Evolutionary conservation across 768 basidiomycete species (phyloP).

Genomic region (Tephrocybe sp.): DNA sequence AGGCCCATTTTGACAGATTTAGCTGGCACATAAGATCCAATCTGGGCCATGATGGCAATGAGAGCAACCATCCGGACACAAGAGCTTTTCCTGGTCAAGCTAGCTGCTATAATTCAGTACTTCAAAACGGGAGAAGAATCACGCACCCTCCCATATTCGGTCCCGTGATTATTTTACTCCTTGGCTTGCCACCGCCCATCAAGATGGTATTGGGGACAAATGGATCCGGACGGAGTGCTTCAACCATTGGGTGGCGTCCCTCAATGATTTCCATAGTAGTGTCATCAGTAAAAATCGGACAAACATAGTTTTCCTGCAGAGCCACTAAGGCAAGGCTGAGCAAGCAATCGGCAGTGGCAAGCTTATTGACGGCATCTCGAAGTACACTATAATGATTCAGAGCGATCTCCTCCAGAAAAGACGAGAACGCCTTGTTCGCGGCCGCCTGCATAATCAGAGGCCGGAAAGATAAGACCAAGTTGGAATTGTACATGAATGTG

Average conservation of each 20-base stretch:
- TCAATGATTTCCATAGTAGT: slow-evolving; percentile 68
- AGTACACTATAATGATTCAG: slow-evolving; percentile 66
- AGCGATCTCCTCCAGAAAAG: slow-evolving; percentile 70
- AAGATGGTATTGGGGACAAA: slow-evolving; percentile 82
- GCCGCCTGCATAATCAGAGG: slow-evolving; percentile 38
- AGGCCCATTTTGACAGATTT: slow-evolving; percentile 68
- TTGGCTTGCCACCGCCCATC: slow-evolving; percentile 53
- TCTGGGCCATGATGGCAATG: slow-evolving; percentile 80
- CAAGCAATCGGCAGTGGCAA: slow-evolving; percentile 86
- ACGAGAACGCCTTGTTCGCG: slow-evolving; percentile 59
- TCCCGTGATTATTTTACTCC: slow-evolving; percentile 75
- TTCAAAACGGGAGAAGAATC: neutral
- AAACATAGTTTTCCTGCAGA: slow-evolving; percentile 69
- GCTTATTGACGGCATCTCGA: slow-evolving; percentile 72
- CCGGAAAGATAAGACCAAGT: neutral
- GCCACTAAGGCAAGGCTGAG: slow-evolving; percentile 81
- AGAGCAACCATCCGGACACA: slow-evolving; percentile 77
- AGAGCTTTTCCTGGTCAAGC: slow-evolving; percentile 67
- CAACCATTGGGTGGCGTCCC: slow-evolving; percentile 95
- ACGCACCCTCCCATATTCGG: slow-evolving; percentile 79
- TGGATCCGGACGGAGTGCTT: slow-evolving; percentile 70
- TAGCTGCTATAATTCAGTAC: neutral
- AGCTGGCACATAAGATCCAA: slow-evolving; percentile 94
- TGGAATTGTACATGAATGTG: neutral
- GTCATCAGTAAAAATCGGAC: slow-evolving; percentile 70